Evolutionary conservation across 148 eudicot species (phyloP).

Genomic region (Fagopyrum homotropicum): DNA sequence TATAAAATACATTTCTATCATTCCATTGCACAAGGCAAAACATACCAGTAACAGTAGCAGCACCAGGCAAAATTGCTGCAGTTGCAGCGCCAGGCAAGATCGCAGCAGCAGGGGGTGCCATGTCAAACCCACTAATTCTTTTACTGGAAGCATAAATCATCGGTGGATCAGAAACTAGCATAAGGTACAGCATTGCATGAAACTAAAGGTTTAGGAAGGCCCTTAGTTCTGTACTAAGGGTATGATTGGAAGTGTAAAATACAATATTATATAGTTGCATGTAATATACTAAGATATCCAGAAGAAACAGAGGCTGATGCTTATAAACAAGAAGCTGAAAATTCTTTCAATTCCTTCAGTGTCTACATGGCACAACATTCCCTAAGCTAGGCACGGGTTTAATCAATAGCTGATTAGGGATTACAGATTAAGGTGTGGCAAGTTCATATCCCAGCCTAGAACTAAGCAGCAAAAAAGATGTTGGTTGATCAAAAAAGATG

Average conservation of each 20-base stretch:
- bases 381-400: neutral
- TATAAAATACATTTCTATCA: conserved; percentile 28
- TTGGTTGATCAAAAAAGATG: neutral
- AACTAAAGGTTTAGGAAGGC: neutral
- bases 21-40: conserved; percentile 18
- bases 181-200: neutral
- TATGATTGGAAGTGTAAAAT: neutral
- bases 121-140: conserved; percentile 94
- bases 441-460: neutral
- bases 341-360: neutral
- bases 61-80: neutral
- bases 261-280: neutral
- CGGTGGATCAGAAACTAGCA: neutral
- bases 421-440: neutral
- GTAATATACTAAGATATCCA: neutral
- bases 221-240: neutral
- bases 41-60: conserved; percentile 47
- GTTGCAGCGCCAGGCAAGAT: conserved; percentile 53
- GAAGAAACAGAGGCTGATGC: neutral
- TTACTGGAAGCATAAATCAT: conserved; percentile 46
- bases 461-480: too few relatives aligned
- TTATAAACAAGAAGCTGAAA: neutral
- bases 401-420: too few relatives aligned
- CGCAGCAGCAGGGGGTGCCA: conserved; percentile 93
- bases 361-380: neutral